phyloP scores from a whole-genome alignment of 345 rosid genomes.

The Cardamine occulta region DNA sequence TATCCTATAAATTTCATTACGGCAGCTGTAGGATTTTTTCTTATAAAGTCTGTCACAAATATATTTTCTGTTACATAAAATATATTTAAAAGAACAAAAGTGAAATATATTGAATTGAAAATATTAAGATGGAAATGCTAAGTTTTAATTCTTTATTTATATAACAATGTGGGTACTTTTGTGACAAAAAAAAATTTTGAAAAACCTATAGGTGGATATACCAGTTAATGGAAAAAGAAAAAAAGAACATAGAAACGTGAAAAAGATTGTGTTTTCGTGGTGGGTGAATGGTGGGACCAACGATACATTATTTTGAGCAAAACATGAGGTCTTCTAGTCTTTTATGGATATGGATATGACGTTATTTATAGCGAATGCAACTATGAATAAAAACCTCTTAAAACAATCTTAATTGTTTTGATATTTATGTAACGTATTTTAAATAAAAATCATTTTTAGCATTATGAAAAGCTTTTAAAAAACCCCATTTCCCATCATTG shows the following conservation, averaged over 20 bases:
- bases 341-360: slow-evolving; percentile 4
- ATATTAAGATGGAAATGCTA: neutral
- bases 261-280: slow-evolving; percentile 27
- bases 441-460: neutral
- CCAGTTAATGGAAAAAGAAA: slow-evolving; percentile 4
- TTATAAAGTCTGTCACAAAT: neutral
- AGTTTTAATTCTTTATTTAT: neutral
- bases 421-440: neutral
- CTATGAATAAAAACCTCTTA: neutral
- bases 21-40: neutral
- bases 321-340: neutral
- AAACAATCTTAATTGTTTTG: neutral
- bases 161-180: neutral
- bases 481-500: neutral
- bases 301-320: neutral
- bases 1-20: neutral
- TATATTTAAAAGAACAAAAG: neutral
- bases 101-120: neutral
- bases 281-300: slow-evolving; percentile 34
- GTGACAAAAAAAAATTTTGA: neutral
- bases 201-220: neutral
- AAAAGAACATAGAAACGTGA: slow-evolving; percentile 17
- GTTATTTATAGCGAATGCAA: neutral
- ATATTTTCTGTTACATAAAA: neutral
- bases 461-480: neutral